Evolutionary conservation across 1,284 basidiomycete species (phyloP), one percentile per base, ranked within the genome.

Genomic region (Fomitiporia mediterranea): DNA sequence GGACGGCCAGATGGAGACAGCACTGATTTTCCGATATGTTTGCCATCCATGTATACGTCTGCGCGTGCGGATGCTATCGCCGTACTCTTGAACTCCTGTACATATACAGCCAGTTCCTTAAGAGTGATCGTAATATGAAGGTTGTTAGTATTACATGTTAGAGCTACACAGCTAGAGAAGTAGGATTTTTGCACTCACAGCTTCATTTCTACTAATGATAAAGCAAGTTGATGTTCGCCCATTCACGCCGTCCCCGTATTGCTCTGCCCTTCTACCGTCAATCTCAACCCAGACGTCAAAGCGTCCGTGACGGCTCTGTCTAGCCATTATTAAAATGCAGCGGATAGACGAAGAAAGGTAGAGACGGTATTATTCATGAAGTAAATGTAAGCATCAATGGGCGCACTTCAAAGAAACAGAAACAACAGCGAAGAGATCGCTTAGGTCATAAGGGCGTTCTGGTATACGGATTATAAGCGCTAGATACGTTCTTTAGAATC

Each of bases 1-100:
- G 44, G 27, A 11, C 37, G 15, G 2, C 19, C 25, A 7, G 17
- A 21, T 8, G 53, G 43, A n/a, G 23, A 38, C 3, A 55, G 44
- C 17, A 55, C 39, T 3, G 53, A 21, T 9, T 30, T 47, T 19
- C 53, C 53, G 19, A 55, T 23, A n/a, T 48, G 32, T 11, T n/a
- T 19, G 9, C 34, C 53, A 23, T 55, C 53, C 5, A 48, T 37
- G 27, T 37, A 48, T 5, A 55, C 44, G 27, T 55, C 53, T 28
- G 27, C 53, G 6, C 43, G 30, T 7, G 53, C 40, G n/a, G 4
- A 27, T 6, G 32, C 53, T 15, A 46, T 15, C 11, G 43, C 39
- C 25, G 27, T 28, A 2, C 28, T 47, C 21, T 21, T 17, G 23
- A 7, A 30, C 34, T 55, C 53, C 32, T 35, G 40, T 11, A 55